Base-by-base conservation (phyloP, 2,329 filamentous ascomycete species). In the Epicoccum sorghinum region DNA sequence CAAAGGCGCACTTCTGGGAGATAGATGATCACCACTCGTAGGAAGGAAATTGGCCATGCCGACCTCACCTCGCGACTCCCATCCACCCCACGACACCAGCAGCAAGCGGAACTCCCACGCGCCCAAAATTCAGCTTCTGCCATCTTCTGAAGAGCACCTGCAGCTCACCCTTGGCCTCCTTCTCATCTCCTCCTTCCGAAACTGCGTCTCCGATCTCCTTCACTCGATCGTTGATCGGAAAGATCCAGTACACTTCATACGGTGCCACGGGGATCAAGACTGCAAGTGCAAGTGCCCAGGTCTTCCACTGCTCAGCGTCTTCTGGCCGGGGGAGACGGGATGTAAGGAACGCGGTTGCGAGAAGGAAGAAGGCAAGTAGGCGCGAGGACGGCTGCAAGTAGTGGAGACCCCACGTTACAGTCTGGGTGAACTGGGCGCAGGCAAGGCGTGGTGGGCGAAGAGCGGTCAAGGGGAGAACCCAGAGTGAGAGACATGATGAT, bases 401-500 rank as follows among this genome's bases (percentile, higher is more conserved):
- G 1, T 43, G 37, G 7, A 32, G 10, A 6, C 55, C 55, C 55
- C 55, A 54, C 4, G 47, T 47, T 4, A 54, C 43, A 8, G 50
- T 54, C 10, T 44, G 46, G 4, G 30, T 51, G 42, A 58, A 58
- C 37, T 58, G 55, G 1, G 24, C 10, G 27, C 23, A 27, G 8
- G 42, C 37, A 5, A 32, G 49, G 2, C 29, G 12, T 0, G 45
- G 41, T 4, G 55, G 50, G 27, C 52, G 51, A 18, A 33, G 46
- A 3, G 29, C 13, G 1, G 50, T 47, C 12, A 58, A 35, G 3
- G 55, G 55, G 4, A 54, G 12, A 1, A 58, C 35, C 43, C 55
- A 58, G 13, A 58, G 46, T 5, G 55, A 54, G 24, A 54, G 50
- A 33, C 46, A 51, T 14, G 55, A 58, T 6, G 55, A 54, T 8